Evolutionary conservation across 2,329 filamentous ascomycete species (phyloP).

Genomic region (Alternaria gansuensis): DNA sequence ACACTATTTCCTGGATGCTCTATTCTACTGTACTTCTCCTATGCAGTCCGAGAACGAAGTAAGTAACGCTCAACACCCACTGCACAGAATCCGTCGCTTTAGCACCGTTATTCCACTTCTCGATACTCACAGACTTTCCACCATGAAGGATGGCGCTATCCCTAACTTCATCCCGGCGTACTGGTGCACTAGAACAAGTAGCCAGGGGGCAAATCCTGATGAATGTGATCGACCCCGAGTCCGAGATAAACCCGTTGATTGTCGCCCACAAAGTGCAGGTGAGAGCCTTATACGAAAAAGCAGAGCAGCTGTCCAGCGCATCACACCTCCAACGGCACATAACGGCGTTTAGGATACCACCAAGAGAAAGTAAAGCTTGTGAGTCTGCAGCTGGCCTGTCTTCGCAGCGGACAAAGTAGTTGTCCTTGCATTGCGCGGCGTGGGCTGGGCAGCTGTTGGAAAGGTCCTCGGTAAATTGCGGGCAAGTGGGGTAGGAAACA

Average conservation of each 20-base stretch:
- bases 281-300: not conserved
- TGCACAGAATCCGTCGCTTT: too few relatives aligned
- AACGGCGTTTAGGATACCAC: not conserved
- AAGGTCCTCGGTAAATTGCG: not conserved
- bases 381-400: not conserved
- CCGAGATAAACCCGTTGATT: not conserved
- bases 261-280: not conserved
- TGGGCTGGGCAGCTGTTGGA: conserved; percentile 3
- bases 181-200: not conserved
- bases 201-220: too few relatives aligned
- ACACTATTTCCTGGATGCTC: too few relatives aligned
- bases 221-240: not conserved
- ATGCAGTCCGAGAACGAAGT: too few relatives aligned
- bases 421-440: conserved; percentile 1
- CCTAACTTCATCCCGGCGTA: not conserved
- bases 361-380: not conserved
- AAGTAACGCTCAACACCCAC: too few relatives aligned
- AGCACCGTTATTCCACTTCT: not conserved
- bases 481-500: not conserved
- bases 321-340: not conserved
- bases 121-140: not conserved
- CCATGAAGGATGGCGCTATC: not conserved
- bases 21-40: too few relatives aligned
- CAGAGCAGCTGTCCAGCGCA: not conserved
- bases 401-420: conserved; percentile 9